phyloP scores from a whole-genome alignment of 78 protist species.

The Dictyostelium intermedium region DNA sequence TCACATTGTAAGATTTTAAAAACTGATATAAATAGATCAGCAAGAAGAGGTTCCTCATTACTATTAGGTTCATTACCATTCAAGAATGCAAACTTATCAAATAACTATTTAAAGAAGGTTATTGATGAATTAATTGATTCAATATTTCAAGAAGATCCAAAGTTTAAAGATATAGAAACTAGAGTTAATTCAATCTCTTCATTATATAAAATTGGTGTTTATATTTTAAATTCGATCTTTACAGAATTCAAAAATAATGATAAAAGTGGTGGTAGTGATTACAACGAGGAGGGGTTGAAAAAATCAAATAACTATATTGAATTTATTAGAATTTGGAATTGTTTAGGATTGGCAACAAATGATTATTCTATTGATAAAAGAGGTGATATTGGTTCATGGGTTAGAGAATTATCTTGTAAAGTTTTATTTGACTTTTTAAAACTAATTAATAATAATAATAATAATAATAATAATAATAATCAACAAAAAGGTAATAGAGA shows the following conservation, averaged over 20 bases:
- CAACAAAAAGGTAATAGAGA: too few species aligned
- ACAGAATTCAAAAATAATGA: not conserved
- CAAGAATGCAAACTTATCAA: not conserved
- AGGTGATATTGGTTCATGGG: constrained; percentile 89
- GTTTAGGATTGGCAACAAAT: constrained; percentile 5
- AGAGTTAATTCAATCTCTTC: constrained; percentile 85
- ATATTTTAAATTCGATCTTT: not conserved
- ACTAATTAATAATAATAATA: not conserved
- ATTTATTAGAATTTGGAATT: not conserved
- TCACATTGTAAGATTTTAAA: not conserved
- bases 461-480: too few species aligned
- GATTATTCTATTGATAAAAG: constrained; percentile 79
- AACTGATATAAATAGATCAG: constrained; percentile 42
- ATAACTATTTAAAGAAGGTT: not conserved
- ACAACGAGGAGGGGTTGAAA: not conserved
- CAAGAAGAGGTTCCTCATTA: constrained; percentile 74
- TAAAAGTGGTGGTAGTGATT: too few species aligned
- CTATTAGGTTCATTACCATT: constrained; percentile 74
- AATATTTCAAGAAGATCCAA: constrained; percentile 40
- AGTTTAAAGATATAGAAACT: constrained; percentile 90
- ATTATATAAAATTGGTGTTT: not conserved
- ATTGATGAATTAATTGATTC: constrained; percentile 21
- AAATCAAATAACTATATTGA: not conserved
- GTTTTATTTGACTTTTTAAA: not conserved
- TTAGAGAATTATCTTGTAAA: constrained; percentile 78